Conservation (phyloP, 495 filamentous ascomycete species). For the Penicillium mononematosum region DNA sequence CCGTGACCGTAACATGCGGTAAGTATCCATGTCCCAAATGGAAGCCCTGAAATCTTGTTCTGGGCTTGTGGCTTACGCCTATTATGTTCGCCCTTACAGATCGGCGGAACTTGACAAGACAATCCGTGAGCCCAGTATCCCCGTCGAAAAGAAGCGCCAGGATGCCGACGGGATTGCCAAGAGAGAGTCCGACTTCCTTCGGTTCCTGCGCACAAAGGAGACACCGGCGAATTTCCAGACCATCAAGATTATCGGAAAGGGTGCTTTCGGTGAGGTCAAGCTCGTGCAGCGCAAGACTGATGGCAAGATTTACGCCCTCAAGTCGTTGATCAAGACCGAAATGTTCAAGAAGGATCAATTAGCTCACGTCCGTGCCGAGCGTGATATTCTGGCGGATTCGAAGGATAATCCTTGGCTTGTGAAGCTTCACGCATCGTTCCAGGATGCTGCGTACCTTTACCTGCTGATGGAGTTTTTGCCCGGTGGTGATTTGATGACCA, state of each 20-base stretch:
- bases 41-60: not conserved
- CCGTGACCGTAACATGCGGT: slow-evolving; percentile 88
- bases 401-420: slow-evolving; percentile 97
- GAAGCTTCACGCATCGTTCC: slow-evolving; percentile 96
- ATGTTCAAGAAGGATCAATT: slow-evolving; percentile 99
- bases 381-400: slow-evolving; percentile 95
- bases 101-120: slow-evolving; percentile 87
- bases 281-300: slow-evolving; percentile 95
- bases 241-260: slow-evolving; percentile 97
- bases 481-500: slow-evolving; percentile 98
- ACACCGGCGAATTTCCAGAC: slow-evolving; percentile 90
- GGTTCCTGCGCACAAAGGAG: slow-evolving; percentile 90
- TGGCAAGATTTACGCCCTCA: slow-evolving; percentile 96
- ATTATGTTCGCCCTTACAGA: slow-evolving; percentile 45
- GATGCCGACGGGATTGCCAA: slow-evolving; percentile 74
- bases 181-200: slow-evolving; percentile 86
- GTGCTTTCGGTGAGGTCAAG: slow-evolving; percentile 97
- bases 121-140: slow-evolving; percentile 68
- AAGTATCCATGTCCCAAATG: slow-evolving; percentile 26
- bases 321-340: slow-evolving; percentile 95
- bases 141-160: slow-evolving; percentile 71
- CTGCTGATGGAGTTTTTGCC: slow-evolving; percentile 99
- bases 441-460: slow-evolving; percentile 92
- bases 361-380: slow-evolving; percentile 96
- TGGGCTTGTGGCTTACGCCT: not conserved